A percentile compares a stretch with the other conserved stretches of the same genome.
phyloP scores from a whole-genome alignment of 495 filamentous ascomycete species.

The Xylaria castorea region DNA sequence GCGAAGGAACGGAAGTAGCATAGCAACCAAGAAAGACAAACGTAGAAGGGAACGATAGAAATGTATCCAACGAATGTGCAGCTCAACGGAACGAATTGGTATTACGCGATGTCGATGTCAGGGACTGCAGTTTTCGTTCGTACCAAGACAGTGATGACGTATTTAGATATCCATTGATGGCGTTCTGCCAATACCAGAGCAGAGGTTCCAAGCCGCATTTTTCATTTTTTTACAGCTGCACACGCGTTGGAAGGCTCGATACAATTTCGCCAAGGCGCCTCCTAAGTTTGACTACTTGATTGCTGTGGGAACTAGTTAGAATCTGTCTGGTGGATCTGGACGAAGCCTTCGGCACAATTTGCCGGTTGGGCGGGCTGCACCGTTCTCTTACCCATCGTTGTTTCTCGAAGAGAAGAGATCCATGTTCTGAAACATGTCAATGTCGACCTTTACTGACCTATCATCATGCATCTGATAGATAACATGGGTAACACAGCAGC shows the following conservation, averaged over 20 bases:
- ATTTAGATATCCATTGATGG: slow-evolving; percentile 3
- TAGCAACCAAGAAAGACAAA: slow-evolving; percentile 2
- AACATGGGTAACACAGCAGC: not conserved
- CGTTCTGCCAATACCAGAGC: slow-evolving; percentile 8
- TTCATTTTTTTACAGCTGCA: not conserved
- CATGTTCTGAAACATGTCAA: not conserved
- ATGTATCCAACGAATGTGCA: not conserved
- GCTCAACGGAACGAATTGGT: not conserved
- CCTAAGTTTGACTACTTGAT: not conserved
- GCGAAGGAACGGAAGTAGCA: not conserved
- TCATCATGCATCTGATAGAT: slow-evolving; percentile 6
- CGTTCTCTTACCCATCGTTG: not conserved
- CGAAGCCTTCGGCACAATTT: slow-evolving; percentile 17
- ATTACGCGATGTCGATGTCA: slow-evolving; percentile 9
- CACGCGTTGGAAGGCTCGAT: not conserved
- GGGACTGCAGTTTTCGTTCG: not conserved
- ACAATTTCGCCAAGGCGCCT: slow-evolving; percentile 13
- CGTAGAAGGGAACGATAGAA: not conserved
- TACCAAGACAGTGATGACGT: slow-evolving; percentile 13
- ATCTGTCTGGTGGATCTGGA: slow-evolving; percentile 3
- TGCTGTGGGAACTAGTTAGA: not conserved
- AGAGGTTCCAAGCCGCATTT: not conserved
- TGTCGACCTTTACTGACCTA: not conserved
- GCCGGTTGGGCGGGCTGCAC: not conserved
- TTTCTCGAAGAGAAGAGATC: not conserved